phyloP scores from a whole-genome alignment of 148 eudicot genomes.

The Fagopyrum esculentum region DNA sequence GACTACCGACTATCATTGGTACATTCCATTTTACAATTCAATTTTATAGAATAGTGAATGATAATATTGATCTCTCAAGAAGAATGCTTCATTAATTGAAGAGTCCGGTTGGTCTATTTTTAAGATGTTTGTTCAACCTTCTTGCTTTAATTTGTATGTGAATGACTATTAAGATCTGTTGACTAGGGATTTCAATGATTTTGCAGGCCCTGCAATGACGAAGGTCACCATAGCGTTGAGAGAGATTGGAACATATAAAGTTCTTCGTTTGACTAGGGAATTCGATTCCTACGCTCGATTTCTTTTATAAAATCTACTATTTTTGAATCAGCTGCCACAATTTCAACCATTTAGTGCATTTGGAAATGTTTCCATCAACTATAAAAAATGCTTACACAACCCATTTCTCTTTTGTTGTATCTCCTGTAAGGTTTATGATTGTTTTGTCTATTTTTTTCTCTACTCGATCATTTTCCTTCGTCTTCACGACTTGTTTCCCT shows the following conservation, averaged over 20 bases:
- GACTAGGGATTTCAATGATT: conserved; percentile 10
- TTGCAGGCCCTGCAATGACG: conserved; percentile 96
- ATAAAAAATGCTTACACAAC: too few relatives aligned
- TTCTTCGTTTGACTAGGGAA: too few relatives aligned
- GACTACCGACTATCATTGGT: background rate
- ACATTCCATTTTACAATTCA: background rate
- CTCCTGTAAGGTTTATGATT: too few relatives aligned
- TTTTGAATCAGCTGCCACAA: too few relatives aligned
- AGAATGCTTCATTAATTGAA: background rate
- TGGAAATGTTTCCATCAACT: too few relatives aligned
- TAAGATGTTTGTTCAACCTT: background rate
- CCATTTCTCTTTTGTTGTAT: too few relatives aligned
- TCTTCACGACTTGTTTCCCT: too few relatives aligned
- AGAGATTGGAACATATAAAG: conserved; percentile 97
- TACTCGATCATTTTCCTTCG: too few relatives aligned
- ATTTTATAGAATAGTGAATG: background rate
- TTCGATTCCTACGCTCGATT: too few relatives aligned
- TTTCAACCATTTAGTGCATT: too few relatives aligned
- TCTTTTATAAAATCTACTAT: too few relatives aligned
- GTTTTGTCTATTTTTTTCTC: too few relatives aligned
- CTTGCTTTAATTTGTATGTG: background rate
- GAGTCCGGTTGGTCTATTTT: background rate
- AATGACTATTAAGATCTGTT: background rate
- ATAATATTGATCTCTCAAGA: background rate
- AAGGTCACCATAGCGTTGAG: conserved; percentile 94